Conservation (phyloP, 768 basidiomycete species). For the Mrakia frigida region DNA sequence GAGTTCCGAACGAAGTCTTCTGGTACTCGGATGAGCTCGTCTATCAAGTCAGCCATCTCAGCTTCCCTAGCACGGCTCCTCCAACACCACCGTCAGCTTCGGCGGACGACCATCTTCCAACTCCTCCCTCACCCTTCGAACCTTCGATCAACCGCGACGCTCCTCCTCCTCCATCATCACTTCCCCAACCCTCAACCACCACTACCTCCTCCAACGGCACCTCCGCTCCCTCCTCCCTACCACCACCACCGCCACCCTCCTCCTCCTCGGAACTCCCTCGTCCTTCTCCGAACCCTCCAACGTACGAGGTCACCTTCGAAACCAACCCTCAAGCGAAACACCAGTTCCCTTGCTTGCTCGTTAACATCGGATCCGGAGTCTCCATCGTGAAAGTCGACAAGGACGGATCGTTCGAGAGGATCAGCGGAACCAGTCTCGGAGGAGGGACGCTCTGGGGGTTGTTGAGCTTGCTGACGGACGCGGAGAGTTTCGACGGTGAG, state of each 20-base stretch:
- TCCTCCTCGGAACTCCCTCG: constrained; percentile 56
- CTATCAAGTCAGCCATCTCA: constrained; percentile 51
- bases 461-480: constrained; percentile 88
- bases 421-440: constrained; percentile 93
- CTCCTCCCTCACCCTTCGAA: constrained; percentile 1
- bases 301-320: constrained; percentile 83
- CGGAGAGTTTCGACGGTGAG: constrained; percentile 90
- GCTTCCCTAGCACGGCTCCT: constrained; percentile 39
- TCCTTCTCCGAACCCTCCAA: constrained; percentile 84
- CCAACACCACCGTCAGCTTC: constrained; percentile 32
- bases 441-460: constrained; percentile 97
- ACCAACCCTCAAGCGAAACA: constrained; percentile 59
- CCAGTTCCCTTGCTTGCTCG: constrained; percentile 89
- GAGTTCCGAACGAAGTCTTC: constrained; percentile 95
- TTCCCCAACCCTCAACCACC: neutral
- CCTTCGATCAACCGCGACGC: constrained; percentile 9
- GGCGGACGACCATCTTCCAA: constrained; percentile 23
- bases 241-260: constrained; percentile 38
- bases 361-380: constrained; percentile 97
- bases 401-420: constrained; percentile 90
- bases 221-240: constrained; percentile 2
- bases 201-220: neutral
- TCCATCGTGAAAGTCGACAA: constrained; percentile 96
- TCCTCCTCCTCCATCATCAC: neutral
- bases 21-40: constrained; percentile 98